Evolutionary conservation across 225 moss, liverwort and hornwort genomes (phyloP), one percentile per base, ranked within the genome.

Genomic region (Bryum argenteum): DNA sequence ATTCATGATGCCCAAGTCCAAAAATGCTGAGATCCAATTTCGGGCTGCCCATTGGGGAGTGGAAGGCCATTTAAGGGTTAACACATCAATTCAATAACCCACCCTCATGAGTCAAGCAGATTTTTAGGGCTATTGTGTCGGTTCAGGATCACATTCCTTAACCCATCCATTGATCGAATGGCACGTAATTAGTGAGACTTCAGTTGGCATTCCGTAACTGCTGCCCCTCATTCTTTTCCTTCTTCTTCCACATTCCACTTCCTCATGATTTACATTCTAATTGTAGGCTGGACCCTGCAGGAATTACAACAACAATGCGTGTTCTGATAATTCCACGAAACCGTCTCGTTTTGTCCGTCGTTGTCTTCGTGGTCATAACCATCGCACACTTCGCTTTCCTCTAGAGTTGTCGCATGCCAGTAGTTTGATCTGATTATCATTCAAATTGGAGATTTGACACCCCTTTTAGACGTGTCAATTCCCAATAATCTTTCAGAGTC

Each of bases 121-220:
- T 20, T 20, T 45, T 75, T 63, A 26, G 56, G 62, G 73, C 50
- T 69, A 26, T 41, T 12, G 51, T 63, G 57, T 21, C 45, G 39
- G 33, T 33, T 33, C 33, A 33, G 33, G 33, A 33, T 33, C 33
- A 33, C 33, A 33, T 33, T 33, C 33, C 33, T 33, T 33, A 53
- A 52, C 8, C 8, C 54, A n/a, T 45, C 18, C 26, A 37, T 70
- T 47, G 47, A 61, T 60, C 57, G 38, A 47, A 45, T 48, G 33
- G 16, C 58, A 41, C 11, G 26, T 57, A 26, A 58, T 14, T 64
- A 63, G 54, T 40, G 62, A 55, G 48, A 58, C 60, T 60, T 66
- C 75, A 75, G 75, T 75, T 71, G 71, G 74, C 61, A 24, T 55
- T 37, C 52, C 65, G 69, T 79, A 80, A 71, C 80, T 57, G 62